Percentiles rank a stretch among this genome's conserved stretches.
Evolutionary conservation across 306 rosid species (phyloP).

Genomic region (Medicago ruthenica): DNA sequence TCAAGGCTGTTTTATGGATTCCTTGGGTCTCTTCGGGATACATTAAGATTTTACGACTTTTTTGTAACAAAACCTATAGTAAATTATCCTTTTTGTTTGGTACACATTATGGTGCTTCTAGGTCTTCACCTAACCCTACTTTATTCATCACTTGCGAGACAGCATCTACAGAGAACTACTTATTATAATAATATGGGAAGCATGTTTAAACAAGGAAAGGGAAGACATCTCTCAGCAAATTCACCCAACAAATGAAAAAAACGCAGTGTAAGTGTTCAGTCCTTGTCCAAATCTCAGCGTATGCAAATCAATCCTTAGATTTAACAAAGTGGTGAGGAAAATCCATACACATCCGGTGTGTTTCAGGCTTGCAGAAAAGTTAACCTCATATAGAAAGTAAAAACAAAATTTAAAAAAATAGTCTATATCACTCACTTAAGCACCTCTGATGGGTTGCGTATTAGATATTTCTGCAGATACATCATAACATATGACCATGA

Average conservation of each 20-base stretch:
- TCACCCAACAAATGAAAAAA: conserved; percentile 26
- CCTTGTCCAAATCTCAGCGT: conserved; percentile 9
- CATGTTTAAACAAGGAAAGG: conserved; percentile 1
- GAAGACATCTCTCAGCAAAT: conserved; percentile 19
- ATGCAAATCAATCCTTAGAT: conserved; percentile 32
- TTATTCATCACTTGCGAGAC: conserved; percentile 1
- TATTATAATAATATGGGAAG: conserved; percentile 5
- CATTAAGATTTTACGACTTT: conserved; percentile 9
- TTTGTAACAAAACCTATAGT: not conserved
- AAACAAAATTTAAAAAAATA: conserved; percentile 20
- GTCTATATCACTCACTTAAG: conserved; percentile 72
- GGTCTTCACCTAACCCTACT: conserved; percentile 15
- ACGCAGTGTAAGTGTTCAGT: conserved; percentile 16
- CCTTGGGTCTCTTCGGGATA: not conserved
- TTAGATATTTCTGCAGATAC: conserved; percentile 82
- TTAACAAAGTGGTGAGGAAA: conserved; percentile 22
- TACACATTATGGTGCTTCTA: conserved; percentile 11
- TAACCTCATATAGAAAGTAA: conserved; percentile 18
- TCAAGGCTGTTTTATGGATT: conserved; percentile 4
- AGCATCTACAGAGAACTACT: conserved; percentile 9
- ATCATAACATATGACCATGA: conserved; percentile 87
- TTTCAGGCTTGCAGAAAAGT: not conserved
- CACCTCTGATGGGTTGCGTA: conserved; percentile 54
- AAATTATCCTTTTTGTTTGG: conserved; percentile 14
- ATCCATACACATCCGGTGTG: too few relatives aligned